phyloP scores from a whole-genome alignment of 768 basidiomycete genomes.

The Amanita rimosa region DNA sequence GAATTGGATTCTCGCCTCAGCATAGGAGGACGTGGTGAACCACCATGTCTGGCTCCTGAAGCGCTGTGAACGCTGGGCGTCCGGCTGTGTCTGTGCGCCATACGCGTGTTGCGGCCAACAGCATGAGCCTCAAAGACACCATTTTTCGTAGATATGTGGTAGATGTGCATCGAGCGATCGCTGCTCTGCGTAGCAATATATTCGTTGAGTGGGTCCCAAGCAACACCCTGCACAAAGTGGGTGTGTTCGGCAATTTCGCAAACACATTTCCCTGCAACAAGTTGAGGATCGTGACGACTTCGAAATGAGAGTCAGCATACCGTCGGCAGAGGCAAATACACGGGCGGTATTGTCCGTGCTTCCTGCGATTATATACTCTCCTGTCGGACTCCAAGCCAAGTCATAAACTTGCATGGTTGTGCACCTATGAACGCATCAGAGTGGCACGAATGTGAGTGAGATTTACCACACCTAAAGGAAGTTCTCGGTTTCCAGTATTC shows the following conservation, averaged over 20 bases:
- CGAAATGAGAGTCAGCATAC: conserved; percentile 21
- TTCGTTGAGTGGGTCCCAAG: conserved; percentile 97
- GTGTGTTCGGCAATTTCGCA: conserved; percentile 88
- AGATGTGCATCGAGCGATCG: conserved; percentile 93
- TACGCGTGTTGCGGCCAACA: conserved; percentile 77
- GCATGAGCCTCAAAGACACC: conserved; percentile 86
- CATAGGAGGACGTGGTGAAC: conserved; percentile 3
- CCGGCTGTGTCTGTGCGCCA: conserved; percentile 59
- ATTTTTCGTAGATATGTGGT: conserved; percentile 68
- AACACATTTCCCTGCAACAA: conserved; percentile 61
- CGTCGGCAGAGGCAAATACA: conserved; percentile 67
- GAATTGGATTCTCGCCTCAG: conserved; percentile 5
- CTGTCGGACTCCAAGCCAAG: conserved; percentile 92
- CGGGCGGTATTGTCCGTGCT: conserved; percentile 93
- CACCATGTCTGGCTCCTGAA: neutral
- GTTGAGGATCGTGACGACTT: neutral
- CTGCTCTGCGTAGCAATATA: conserved; percentile 96
- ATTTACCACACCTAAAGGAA: conserved; percentile 53
- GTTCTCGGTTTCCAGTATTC: conserved; percentile 91
- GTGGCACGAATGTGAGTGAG: neutral
- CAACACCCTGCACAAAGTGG: conserved; percentile 97
- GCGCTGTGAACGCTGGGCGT: conserved; percentile 41
- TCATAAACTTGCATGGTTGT: conserved; percentile 97
- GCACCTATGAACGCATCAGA: conserved; percentile 38
- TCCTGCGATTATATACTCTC: conserved; percentile 91